A percentile compares a stretch with the other conserved stretches of the same genome.
Conservation (phyloP, 2,329 filamentous ascomycete species). For the Fusarium sp. region DNA sequence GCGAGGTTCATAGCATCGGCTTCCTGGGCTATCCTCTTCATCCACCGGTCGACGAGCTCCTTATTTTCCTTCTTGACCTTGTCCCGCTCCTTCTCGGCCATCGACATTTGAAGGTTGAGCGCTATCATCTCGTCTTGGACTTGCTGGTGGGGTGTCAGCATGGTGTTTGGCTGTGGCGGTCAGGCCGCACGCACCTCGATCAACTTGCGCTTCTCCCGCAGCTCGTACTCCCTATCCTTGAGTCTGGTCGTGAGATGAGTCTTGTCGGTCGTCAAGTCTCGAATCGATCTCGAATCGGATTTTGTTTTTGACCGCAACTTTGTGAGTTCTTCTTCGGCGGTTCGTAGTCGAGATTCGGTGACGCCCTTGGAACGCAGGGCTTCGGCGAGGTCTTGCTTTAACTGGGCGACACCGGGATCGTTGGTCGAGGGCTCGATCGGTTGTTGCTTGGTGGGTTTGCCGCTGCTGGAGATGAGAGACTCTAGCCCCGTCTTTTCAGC, state of each 20-base stretch:
- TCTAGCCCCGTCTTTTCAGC: conserved; percentile 64
- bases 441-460: conserved; percentile 29
- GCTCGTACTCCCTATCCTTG: conserved; percentile 86
- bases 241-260: conserved; percentile 73
- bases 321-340: conserved; percentile 72
- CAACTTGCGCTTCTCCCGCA: conserved; percentile 84
- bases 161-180: not conserved
- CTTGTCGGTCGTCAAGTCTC: conserved; percentile 72
- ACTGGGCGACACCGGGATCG: conserved; percentile 57
- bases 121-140: conserved; percentile 95
- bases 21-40: conserved; percentile 87
- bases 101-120: conserved; percentile 86
- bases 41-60: conserved; percentile 90
- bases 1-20: conserved; percentile 86
- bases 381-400: conserved; percentile 78
- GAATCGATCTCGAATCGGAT: conserved; percentile 71
- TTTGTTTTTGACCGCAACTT: conserved; percentile 70
- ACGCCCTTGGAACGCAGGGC: conserved; percentile 80
- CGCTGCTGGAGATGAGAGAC: conserved; percentile 43
- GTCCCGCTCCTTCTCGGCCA: conserved; percentile 81
- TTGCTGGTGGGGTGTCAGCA: conserved; percentile 60
- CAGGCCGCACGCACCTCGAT: conserved; percentile 69
- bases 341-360: conserved; percentile 72
- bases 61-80: conserved; percentile 85
- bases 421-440: conserved; percentile 33